A percentile compares a stretch with the other conserved stretches of the same genome.
phyloP scores from a whole-genome alignment of 495 filamentous ascomycete species.

The Lophiotrema nucula region DNA sequence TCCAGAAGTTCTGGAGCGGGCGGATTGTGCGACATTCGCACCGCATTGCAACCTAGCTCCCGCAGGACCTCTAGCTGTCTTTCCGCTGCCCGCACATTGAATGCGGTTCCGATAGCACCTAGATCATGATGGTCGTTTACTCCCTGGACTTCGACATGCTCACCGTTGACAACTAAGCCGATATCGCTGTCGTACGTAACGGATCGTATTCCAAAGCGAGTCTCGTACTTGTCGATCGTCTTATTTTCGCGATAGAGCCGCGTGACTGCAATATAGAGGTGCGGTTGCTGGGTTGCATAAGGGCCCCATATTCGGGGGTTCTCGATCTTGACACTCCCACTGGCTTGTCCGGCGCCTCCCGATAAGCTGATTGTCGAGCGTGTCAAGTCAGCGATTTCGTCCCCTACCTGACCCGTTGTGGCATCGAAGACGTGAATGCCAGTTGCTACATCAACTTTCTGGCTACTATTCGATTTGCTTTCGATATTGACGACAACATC shows the following conservation, averaged over 20 bases:
- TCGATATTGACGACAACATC: conserved; percentile 44
- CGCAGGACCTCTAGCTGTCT: conserved; percentile 48
- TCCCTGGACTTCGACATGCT: conserved; percentile 44
- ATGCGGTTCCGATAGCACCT: conserved; percentile 48
- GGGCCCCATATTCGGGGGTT: conserved; percentile 52
- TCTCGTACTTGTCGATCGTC: conserved; percentile 49
- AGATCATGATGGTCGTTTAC: conserved; percentile 51
- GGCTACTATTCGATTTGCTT: conserved; percentile 37
- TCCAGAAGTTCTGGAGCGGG: conserved; percentile 23
- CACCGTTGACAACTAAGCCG: conserved; percentile 47
- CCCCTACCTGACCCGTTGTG: background rate
- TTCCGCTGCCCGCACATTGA: conserved; percentile 46
- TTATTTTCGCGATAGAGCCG: conserved; percentile 29
- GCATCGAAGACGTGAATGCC: conserved; percentile 8
- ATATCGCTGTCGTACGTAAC: conserved; percentile 42
- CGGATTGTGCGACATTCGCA: conserved; percentile 48
- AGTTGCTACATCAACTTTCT: conserved; percentile 10
- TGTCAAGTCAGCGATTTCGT: conserved; percentile 3
- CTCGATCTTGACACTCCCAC: conserved; percentile 36
- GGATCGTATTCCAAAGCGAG: conserved; percentile 49
- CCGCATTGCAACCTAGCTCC: conserved; percentile 50
- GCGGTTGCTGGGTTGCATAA: conserved; percentile 45
- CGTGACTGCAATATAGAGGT: conserved; percentile 50
- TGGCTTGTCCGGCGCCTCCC: conserved; percentile 35
- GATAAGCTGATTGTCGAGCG: conserved; percentile 29